Base-by-base conservation (phyloP, 2,329 filamentous ascomycete genomes). In the Penicillium sp. region DNA sequence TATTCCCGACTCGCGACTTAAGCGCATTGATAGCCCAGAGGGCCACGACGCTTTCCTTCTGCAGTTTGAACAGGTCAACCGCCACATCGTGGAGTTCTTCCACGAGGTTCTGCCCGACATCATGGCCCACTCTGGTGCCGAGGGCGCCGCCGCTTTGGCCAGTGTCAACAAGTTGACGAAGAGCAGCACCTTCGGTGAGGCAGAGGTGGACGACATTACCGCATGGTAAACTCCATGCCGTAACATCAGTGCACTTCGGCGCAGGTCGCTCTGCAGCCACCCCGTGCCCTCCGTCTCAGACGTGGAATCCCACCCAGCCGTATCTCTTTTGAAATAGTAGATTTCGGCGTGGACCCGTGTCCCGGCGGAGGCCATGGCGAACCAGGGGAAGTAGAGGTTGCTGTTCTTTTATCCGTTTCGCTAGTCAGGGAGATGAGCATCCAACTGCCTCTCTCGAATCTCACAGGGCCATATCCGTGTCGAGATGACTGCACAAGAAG, bases 1-100 rank as follows among this genome's bases (percentile, higher is more conserved):
- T 53, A 90, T 97, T 56, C 87, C 86, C 3, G 79, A 92, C 62
- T 86, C 89, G 0, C 82, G 83, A 10, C 76, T 99, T 24, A 86
- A 90, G 71, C 90, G 86, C 42, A 99, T 99, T 53, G 90, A 97
- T 65, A 95, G 89, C 54, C 88, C 90, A 0, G 94, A 99, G 69
- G 94, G 94, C 1, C 94, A 99, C 65, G 94, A 99, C 71, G 94
- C 94, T 0, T 99, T 99, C 71, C 74, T 99, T 64, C 76, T 99
- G 48, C 92, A 99, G 72, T 99, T 99, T 67, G 90, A 96, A 76
- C 92, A 97, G 74, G 94, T 97, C 53, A 99, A 99, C 73, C 80
- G 78, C 28, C 90, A 96, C 68, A 85, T 96, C 44, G 74, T 96
- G 16, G 83, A 82, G 2, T 99, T 99, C 68, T 78, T 99, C 71